A percentile compares a stretch with the other conserved stretches of the same genome.
These are phyloP conservation scores for Pichia sp. DNA, from an alignment of 1,139 yeast genomes.

Conservation along the genomic window DNA sequence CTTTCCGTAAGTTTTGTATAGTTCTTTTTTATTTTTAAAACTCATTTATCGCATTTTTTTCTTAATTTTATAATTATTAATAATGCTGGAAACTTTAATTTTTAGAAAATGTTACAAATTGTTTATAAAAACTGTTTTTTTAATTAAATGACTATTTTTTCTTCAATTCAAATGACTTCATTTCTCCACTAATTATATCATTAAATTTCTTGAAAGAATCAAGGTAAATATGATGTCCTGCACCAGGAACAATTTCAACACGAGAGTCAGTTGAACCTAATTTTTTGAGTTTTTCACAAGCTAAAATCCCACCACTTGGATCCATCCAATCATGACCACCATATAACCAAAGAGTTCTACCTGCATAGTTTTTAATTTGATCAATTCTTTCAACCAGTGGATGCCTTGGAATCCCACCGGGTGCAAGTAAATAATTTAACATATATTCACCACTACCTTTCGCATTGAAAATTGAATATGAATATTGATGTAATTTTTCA, in stretches of 20 bases:
- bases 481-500: constrained; percentile 50
- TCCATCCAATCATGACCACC: constrained; percentile 83
- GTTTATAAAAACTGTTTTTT: no score
- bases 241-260: constrained; percentile 39
- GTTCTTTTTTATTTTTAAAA: no score
- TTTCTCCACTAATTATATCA: constrained; percentile 39
- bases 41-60: no score
- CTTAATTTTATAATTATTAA: no score
- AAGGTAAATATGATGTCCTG: constrained; percentile 70
- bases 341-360: constrained; percentile 55
- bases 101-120: no score
- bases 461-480: constrained; percentile 65
- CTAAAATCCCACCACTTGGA: constrained; percentile 44
- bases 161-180: constrained; percentile 28
- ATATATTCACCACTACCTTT: constrained; percentile 75
- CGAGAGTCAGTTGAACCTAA: no score
- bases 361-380: constrained; percentile 29
- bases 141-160: no score
- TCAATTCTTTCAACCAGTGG: constrained; percentile 45
- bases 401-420: constrained; percentile 68
- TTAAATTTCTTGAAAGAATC: constrained; percentile 54
- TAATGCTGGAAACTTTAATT: no score
- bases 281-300: constrained; percentile 35
- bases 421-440: constrained; percentile 59
- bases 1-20: no score